phyloP scores from a whole-genome alignment of 2,329 filamentous ascomycete species.

The Pseudocercospora crystallina region DNA sequence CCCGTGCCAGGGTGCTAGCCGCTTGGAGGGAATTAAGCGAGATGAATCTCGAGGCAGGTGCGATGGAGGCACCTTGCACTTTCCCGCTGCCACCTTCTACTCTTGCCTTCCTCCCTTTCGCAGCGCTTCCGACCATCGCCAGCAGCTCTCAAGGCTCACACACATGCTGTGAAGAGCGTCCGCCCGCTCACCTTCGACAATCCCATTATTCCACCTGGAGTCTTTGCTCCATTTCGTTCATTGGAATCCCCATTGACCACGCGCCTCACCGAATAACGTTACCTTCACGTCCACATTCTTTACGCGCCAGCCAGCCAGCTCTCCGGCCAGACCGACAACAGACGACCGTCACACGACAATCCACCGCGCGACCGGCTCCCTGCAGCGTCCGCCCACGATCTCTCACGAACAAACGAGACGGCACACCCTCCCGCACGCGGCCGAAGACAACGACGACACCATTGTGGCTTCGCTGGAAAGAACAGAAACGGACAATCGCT shows the following conservation, averaged over 20 bases:
- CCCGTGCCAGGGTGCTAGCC: no score
- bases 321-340: conserved; percentile 7
- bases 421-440: no score
- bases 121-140: conserved; percentile 4
- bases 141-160: conserved; percentile 8
- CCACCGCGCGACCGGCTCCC: background rate
- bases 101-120: background rate
- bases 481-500: conserved; percentile 11
- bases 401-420: no score
- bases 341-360: background rate
- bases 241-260: conserved; percentile 17
- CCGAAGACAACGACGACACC: conserved; percentile 12
- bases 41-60: conserved; percentile 2
- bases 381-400: background rate
- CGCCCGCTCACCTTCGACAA: conserved; percentile 6
- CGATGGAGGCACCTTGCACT: conserved; percentile 6
- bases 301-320: conserved; percentile 17
- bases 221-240: conserved; percentile 16
- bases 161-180: conserved; percentile 16
- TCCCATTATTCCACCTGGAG: conserved; percentile 20
- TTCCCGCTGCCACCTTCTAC: background rate
- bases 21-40: no score
- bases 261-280: conserved; percentile 2
- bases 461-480: conserved; percentile 27
- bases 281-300: conserved; percentile 13